Evolutionary conservation across 768 basidiomycete genomes (phyloP), one percentile per base, ranked within the genome.

Genomic region (Tricholoma hemisulphureum): DNA sequence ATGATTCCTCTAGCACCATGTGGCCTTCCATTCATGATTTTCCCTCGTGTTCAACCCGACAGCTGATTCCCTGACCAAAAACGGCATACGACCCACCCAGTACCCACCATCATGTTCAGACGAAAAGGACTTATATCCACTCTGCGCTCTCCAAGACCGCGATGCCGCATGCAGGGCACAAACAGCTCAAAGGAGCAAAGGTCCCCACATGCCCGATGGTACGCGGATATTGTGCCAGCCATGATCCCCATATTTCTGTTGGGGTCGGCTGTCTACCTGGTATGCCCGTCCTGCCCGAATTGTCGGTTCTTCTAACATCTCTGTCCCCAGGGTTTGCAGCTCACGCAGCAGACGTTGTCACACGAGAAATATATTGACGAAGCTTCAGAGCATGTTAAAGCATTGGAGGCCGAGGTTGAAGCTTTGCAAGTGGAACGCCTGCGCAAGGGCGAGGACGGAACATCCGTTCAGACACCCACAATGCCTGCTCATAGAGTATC

Each of bases 241-340:
- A 92, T 92, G 89, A 73, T 92, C 50, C 91, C 91, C 8, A 75
- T 93, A 53, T 84, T 86, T 52, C 74, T 93, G 52, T 77, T 93
- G 11, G 91, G 90, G 16, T 91, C 89, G 52, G 88, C 86, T 8
- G 80, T 93, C 56, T 93, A 91, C 73, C 76, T 91, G 63, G 91
- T 89, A 67, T 48, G 78, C 63, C 48, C 8, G 4, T 24, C 51
- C 37, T 18, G 34, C 60, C 28, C 18, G 23, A 37, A 23, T 57
- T 28, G 51, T 50, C 31, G 24, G 28, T 16, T 11, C 23, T n/a
- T 41, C 41, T 51, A 39, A 34, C 46, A 51, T 43, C 3, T 20
- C 58, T 53, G 60, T 26, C 26, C 46, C 3, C 63, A 92, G 91
- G 84, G 80, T 46, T 75, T 93, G 37, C 84, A 90, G 61, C 76